These are phyloP conservation scores for Acanthamoeba quina DNA, from an alignment of 208 protist genomes.

Conservation along the genomic window DNA sequence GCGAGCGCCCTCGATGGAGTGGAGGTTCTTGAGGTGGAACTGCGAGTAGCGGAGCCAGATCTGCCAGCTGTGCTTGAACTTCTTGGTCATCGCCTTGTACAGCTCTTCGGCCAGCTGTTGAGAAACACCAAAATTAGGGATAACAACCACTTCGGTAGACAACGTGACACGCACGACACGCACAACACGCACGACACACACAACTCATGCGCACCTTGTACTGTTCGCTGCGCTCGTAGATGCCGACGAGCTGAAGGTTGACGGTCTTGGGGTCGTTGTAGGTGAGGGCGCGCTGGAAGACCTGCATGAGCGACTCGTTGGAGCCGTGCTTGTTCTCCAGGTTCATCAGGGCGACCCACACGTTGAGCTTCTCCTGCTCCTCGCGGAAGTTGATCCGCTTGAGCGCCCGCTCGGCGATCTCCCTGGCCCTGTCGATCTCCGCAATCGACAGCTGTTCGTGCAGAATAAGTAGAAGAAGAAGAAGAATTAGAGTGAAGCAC, in stretches of 20 bases:
- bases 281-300: conserved; percentile 80
- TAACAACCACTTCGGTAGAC: too few relatives aligned
- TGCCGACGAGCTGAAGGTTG: conserved; percentile 79
- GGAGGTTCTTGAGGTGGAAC: conserved; percentile 75
- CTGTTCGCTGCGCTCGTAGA: conserved; percentile 79
- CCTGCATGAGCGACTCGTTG: conserved; percentile 72
- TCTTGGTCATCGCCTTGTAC: conserved; percentile 84
- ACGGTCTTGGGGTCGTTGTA: conserved; percentile 86
- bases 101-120: conserved; percentile 74
- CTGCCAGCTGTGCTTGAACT: conserved; percentile 85
- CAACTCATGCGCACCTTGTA: conserved; percentile 4
- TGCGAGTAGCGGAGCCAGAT: conserved; percentile 86
- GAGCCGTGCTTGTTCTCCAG: conserved; percentile 90
- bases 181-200: not conserved
- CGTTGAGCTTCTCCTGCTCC: conserved; percentile 88
- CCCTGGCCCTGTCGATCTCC: conserved; percentile 89
- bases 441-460: conserved; percentile 78
- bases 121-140: not conserved
- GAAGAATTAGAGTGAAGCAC: conserved; percentile 19
- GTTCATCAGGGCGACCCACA: conserved; percentile 92
- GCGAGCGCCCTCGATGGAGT: conserved; percentile 73
- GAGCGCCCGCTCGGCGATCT: conserved; percentile 88
- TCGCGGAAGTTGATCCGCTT: conserved; percentile 84
- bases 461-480: not conserved
- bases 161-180: not conserved